These are phyloP conservation scores for Carex parvula DNA, from an alignment of 176 grass and related monocot genomes.

Conservation along the genomic window DNA sequence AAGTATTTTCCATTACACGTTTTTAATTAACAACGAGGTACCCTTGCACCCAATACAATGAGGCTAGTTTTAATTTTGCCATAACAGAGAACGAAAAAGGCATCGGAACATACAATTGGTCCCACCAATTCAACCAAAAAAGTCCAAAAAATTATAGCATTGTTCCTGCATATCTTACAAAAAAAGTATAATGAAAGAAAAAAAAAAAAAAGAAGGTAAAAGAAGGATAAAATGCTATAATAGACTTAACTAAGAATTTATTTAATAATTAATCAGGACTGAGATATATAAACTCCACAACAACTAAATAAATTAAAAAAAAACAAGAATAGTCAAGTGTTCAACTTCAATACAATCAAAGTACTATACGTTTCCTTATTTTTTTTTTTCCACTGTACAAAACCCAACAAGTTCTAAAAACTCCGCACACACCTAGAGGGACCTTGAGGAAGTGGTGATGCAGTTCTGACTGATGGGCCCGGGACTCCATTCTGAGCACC, in stretches of 20 bases:
- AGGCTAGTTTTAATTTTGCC: not conserved
- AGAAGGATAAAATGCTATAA: not conserved
- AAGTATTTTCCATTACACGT: not conserved
- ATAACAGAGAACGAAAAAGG: not conserved
- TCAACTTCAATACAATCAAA: constrained; percentile 24
- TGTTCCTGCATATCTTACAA: constrained; percentile 6
- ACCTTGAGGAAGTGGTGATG: constrained; percentile 86
- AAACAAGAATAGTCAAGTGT: constrained; percentile 20
- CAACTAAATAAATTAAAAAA: constrained; percentile 3
- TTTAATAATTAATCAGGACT: constrained; percentile 2
- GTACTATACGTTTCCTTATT: constrained; percentile 10
- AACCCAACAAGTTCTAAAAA: constrained; percentile 67
- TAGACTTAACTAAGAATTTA: constrained; percentile 11
- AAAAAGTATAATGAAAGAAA: not conserved
- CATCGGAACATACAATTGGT: not conserved
- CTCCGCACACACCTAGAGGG: constrained; percentile 99
- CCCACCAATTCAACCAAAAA: not conserved
- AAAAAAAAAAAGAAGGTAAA: not conserved
- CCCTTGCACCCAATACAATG: not conserved
- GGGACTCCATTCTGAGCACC: constrained; percentile 56
- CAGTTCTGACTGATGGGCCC: constrained; percentile 56
- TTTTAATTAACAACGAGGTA: not conserved
- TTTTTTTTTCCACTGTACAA: constrained; percentile 28
- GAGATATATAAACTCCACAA: constrained; percentile 3
- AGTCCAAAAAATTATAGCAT: not conserved